Conservation (phyloP, 257 asterid genomes). For the Jacaranda mimosifolia region DNA sequence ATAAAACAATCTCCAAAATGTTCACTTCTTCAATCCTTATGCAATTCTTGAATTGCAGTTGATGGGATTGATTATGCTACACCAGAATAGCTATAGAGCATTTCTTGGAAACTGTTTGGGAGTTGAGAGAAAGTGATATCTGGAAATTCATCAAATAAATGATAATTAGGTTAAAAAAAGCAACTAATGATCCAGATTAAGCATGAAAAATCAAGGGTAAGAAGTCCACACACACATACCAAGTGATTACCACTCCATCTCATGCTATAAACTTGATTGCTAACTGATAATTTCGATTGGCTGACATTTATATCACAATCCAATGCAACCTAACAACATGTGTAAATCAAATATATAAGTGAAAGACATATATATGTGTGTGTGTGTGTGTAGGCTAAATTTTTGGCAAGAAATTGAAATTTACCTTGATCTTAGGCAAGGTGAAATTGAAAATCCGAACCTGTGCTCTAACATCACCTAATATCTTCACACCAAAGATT, state of each 20-base stretch:
- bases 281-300: conserved; percentile 42
- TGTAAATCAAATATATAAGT: no score
- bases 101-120: conserved; percentile 60
- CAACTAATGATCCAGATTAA: background rate
- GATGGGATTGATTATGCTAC: conserved; percentile 32
- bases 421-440: conserved; percentile 57
- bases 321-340: conserved; percentile 55
- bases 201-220: background rate
- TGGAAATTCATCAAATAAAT: conserved; percentile 39
- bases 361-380: no score
- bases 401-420: background rate
- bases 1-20: background rate
- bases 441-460: conserved; percentile 48
- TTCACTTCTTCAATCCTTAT: background rate
- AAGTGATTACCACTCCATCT: conserved; percentile 40
- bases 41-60: background rate
- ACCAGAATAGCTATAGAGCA: conserved; percentile 61
- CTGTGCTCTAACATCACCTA: conserved; percentile 63
- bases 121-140: conserved; percentile 63
- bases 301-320: conserved; percentile 64
- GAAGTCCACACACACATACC: conserved; percentile 33
- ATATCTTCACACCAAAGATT: conserved; percentile 44
- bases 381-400: no score
- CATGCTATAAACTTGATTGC: conserved; percentile 40
- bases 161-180: background rate